Conservation (phyloP, 202 grass and related monocot genomes). For the Tripidium arundinaceum region DNA sequence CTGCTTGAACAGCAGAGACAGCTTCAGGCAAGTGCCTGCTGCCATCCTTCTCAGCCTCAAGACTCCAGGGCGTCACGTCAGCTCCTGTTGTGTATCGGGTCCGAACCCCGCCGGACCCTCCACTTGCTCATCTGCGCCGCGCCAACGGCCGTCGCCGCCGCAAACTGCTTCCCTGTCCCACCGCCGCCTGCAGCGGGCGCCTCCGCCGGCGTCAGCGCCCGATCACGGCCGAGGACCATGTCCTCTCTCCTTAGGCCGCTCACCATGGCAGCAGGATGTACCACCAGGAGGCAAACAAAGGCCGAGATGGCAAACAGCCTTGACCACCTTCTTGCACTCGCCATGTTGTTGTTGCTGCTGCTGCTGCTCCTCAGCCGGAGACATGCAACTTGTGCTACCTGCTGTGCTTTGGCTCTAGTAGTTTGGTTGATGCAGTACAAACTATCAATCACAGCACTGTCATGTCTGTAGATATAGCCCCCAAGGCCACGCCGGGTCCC, state of each 20-base stretch:
- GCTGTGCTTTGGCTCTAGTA: neutral
- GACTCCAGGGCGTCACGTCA: neutral
- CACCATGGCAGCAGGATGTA: neutral
- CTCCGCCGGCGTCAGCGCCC: neutral
- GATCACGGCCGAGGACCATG: constrained; percentile 3
- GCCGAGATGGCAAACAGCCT: constrained; percentile 29
- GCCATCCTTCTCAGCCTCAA: too few species aligned
- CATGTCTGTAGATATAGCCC: constrained; percentile 51
- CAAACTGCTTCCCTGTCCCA: constrained; percentile 10
- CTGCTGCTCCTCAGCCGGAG: constrained; percentile 39
- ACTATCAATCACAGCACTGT: constrained; percentile 29
- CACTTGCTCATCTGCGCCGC: constrained; percentile 49
- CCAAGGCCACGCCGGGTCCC: constrained; percentile 28
- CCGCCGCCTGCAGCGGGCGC: neutral
- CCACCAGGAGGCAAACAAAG: constrained; percentile 38
- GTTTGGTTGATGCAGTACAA: constrained; percentile 23
- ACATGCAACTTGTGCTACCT: constrained; percentile 27
- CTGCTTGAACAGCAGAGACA: too few species aligned
- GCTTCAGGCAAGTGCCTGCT: too few species aligned
- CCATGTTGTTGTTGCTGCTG: constrained; percentile 29
- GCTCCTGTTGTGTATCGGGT: constrained; percentile 76
- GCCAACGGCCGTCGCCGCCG: constrained; percentile 10
- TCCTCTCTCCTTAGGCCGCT: constrained; percentile 40
- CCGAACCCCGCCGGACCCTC: constrained; percentile 57
- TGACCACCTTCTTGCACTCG: neutral